Conservation (phyloP, 2,329 filamentous ascomycete genomes). For the Metarhizium anisopliae region DNA sequence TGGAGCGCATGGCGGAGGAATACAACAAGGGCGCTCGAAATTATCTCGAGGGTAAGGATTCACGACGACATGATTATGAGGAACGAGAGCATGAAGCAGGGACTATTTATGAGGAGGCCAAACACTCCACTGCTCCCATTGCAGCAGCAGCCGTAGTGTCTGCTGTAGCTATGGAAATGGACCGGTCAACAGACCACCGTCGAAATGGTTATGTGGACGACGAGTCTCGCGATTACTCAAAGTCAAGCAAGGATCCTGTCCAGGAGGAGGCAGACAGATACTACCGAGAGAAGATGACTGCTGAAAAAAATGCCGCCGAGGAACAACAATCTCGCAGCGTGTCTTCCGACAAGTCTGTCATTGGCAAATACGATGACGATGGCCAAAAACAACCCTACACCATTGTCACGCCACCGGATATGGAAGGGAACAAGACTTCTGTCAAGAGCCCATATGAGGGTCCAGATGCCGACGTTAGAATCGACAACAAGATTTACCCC, state of each 20-base stretch:
- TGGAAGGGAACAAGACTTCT: slow-evolving; percentile 27
- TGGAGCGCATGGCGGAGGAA: slow-evolving; percentile 25
- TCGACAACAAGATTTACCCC: slow-evolving; percentile 51
- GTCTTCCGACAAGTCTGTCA: slow-evolving; percentile 43
- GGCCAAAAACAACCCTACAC: slow-evolving; percentile 28
- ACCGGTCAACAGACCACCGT: slow-evolving; percentile 23
- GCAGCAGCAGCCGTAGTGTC: slow-evolving; percentile 37
- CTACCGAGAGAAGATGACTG: slow-evolving; percentile 47
- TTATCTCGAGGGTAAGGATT: slow-evolving; percentile 11
- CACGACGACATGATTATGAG: slow-evolving; percentile 18
- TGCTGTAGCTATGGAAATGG: slow-evolving; percentile 34
- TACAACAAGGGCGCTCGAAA: slow-evolving; percentile 15
- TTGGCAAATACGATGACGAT: slow-evolving; percentile 42
- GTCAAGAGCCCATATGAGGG: slow-evolving; percentile 42
- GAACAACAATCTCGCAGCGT: slow-evolving; percentile 43
- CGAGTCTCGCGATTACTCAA: slow-evolving; percentile 21
- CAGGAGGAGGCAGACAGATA: slow-evolving; percentile 49
- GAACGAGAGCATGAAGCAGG: slow-evolving; percentile 35
- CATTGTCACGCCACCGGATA: slow-evolving; percentile 47
- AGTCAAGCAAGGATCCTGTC: slow-evolving; percentile 31
- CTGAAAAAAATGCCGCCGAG: slow-evolving; percentile 44
- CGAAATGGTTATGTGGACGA: slow-evolving; percentile 23
- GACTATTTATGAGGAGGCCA: slow-evolving; percentile 34
- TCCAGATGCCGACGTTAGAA: slow-evolving; percentile 54
- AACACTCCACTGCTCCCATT: slow-evolving; percentile 39